phyloP scores from a whole-genome alignment of 1,139 yeast genomes.

The Hemisphaericaspora xylofermentans region DNA sequence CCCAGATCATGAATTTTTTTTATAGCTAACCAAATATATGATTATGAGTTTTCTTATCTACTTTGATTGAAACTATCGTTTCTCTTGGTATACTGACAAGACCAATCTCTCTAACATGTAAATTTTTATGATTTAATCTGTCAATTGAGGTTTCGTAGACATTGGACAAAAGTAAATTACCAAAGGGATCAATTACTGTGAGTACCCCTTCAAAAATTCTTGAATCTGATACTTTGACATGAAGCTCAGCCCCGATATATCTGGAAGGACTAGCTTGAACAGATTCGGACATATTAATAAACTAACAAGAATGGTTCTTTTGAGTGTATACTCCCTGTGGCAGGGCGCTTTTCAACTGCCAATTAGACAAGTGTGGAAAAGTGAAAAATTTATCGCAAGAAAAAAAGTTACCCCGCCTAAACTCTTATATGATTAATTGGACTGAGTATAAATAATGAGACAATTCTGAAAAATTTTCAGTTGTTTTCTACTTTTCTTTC shows the following conservation, averaged over 20 bases:
- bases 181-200: constrained; percentile 48
- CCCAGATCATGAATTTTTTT: not conserved
- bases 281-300: constrained; percentile 1
- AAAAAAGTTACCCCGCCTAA: too few species aligned
- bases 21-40: constrained; percentile 10
- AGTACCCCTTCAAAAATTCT: constrained; percentile 39
- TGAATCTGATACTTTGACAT: constrained; percentile 30
- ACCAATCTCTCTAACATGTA: constrained; percentile 40
- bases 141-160: constrained; percentile 36
- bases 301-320: not conserved
- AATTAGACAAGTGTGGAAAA: too few species aligned
- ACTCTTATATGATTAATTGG: too few species aligned
- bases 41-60: constrained; percentile 23
- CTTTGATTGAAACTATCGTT: constrained; percentile 26
- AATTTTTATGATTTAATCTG: constrained; percentile 20
- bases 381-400: too few species aligned
- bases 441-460: not conserved
- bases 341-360: too few species aligned
- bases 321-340: too few species aligned
- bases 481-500: constrained; percentile 10
- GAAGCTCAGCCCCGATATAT: constrained; percentile 35
- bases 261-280: constrained; percentile 19
- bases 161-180: constrained; percentile 39
- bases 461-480: not conserved
- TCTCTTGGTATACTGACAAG: constrained; percentile 46